Conservation (phyloP, 2,329 filamentous ascomycete species). For the Simplicillium sp. region DNA sequence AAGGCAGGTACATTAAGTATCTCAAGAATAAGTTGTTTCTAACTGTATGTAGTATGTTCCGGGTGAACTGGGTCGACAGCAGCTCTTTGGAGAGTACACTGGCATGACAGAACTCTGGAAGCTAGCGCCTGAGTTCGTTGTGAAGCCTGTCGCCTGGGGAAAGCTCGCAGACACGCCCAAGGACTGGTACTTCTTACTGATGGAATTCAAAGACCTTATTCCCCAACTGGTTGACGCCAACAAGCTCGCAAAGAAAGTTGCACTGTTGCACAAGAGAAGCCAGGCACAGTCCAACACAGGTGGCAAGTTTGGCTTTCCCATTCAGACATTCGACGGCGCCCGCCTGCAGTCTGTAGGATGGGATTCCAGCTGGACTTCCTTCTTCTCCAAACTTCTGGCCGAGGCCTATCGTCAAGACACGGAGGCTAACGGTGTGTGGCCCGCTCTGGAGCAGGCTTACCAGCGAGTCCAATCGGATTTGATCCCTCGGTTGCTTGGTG, state of each 20-base stretch:
- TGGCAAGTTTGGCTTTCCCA: conserved; percentile 20
- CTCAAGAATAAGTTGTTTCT: not conserved
- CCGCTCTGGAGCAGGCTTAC: conserved; percentile 10
- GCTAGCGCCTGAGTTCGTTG: conserved; percentile 15
- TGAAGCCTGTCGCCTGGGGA: conserved; percentile 18
- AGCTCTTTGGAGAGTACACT: conserved; percentile 19
- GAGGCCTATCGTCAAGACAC: conserved; percentile 17
- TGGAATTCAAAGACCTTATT: conserved; percentile 20
- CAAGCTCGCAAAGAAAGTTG: conserved; percentile 7
- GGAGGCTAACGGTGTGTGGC: conserved; percentile 17
- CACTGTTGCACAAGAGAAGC: conserved; percentile 15
- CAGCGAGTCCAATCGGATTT: conserved; percentile 13
- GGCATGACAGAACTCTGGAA: conserved; percentile 18
- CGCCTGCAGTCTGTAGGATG: conserved; percentile 17
- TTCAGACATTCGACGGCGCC: conserved; percentile 18
- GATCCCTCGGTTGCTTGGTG: conserved; percentile 16
- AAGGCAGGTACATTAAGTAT: conserved; percentile 7
- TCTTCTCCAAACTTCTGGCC: conserved; percentile 20
- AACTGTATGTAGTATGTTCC: conserved; percentile 1
- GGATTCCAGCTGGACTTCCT: conserved; percentile 22
- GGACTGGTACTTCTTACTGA: conserved; percentile 18
- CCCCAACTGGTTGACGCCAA: conserved; percentile 7
- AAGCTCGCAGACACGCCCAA: conserved; percentile 7
- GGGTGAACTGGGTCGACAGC: conserved; percentile 6
- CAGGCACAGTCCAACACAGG: conserved; percentile 15